Base-by-base conservation (phyloP, 768 basidiomycete genomes). In the Mrakia blollopis region DNA sequence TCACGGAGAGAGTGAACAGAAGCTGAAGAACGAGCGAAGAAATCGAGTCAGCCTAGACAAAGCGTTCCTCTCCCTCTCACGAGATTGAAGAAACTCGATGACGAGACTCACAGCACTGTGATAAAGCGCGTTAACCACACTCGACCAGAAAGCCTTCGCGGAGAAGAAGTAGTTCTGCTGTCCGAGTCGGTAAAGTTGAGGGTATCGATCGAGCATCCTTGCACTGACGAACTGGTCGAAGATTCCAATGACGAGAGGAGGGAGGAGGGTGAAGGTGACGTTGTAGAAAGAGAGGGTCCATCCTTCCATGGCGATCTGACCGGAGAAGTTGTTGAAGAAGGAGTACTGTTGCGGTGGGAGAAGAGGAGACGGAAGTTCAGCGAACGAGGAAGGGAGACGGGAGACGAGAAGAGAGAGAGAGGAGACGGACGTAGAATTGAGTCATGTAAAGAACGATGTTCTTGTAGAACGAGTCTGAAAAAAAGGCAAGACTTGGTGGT, bases 211-310 rank as follows among this genome's bases (percentile, higher is more conserved):
- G 79, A 99, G 86, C 84, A 98, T 92, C 30, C 97, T 89, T 3
- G 97, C 97, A 2, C 93, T 95, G 69, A 98, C 97, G 80, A 98
- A 98, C 74, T 99, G 97, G 83, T 98, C 97, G 82, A 98, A 98
- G 68, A 99, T 88, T 52, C 97, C 97, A 80, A 99, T 96, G 73
- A 99, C 97, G 71, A 99, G 88, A 0, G 97, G 97, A 0, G 97
- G 96, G 1, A 99, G 87, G 50, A 99, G 88, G 57, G 96, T 96
- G 86, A 98, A 98, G 69, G 97, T 83, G 80, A 98, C 93, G 82
- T 97, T 97, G 86, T 97, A 98, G 81, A 95, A 87, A 0, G 97
- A 94, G 81, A 98, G 88, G 11, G 97, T 96, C 97, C 97, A 99
- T 30, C 95, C 97, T 85, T 99, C 97, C 82, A 94, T 95, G 71